Base-by-base conservation (phyloP, 2,329 filamentous ascomycete species). In the Ilyonectria robusta region DNA sequence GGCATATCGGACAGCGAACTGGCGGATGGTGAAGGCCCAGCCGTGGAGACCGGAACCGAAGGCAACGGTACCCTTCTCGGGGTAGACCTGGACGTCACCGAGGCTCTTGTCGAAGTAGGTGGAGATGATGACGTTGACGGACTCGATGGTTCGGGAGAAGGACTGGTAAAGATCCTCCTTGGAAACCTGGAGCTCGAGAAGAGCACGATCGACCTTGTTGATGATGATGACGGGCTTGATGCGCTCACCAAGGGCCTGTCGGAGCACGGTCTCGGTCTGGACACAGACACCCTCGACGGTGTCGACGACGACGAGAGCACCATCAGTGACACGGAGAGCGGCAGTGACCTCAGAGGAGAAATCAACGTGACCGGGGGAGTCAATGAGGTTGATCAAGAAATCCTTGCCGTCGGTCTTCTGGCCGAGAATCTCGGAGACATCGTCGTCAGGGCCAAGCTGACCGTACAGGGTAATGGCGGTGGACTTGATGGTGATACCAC, bases 401-500 rank as follows among this genome's bases (percentile, higher is more conserved):
- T 97, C 94, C 84, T 92, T 93, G 85, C 96, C 96, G 72, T 94
- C 89, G 77, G 94, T 93, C 87, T 94, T 92, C 86, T 94, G 90
- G 83, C 91, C 91, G 76, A 93, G 92, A 77, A 98, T 94, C 82
- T 99, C 96, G 91, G 97, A 97, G 76, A 98, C 82, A 82, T 98
- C 96, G 67, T 98, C 95, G 55, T 89, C 86, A 76, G 93, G 91
- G 69, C 88, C 85, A 75, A 99, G 91, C 79, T 91, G 87, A 81
- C 94, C 94, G 87, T 96, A 99, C 81, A 99, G 91, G 78, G 97
- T 98, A 88, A 99, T 99, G 86, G 97, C 96, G 72, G 96, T 99
- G 66, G 96, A 99, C 92, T 99, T 99, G 92, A 99, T 99, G 79
- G 96, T 99, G 81, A 99, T 98, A 91, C 96, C 94, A 92, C 96